Percentiles rank a stretch among this genome's conserved stretches.
Conservation (phyloP, 164 flowering plant genomes). For the Macadamia tetraphylla region DNA sequence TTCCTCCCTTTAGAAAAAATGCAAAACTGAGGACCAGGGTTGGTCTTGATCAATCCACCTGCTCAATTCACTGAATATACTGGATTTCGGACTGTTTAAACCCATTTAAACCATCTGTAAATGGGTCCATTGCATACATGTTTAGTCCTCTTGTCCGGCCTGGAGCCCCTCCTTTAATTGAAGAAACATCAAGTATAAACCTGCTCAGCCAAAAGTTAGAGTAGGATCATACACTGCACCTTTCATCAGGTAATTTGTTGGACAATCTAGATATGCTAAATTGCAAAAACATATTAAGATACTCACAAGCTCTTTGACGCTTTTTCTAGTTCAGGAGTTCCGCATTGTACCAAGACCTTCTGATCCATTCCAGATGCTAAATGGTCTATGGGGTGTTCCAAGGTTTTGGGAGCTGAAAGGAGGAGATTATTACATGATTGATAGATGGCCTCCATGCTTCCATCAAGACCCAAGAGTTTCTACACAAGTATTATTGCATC, state of each 20-base stretch:
- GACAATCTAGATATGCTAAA: neutral
- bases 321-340: slow-evolving; percentile 28
- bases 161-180: slow-evolving; percentile 86
- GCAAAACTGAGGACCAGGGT: slow-evolving; percentile 11
- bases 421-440: slow-evolving; percentile 35
- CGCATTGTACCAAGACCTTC: slow-evolving; percentile 41
- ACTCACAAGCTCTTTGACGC: slow-evolving; percentile 44
- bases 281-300: too few species aligned
- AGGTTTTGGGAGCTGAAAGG: slow-evolving; percentile 26
- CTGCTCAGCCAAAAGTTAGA: slow-evolving; percentile 28
- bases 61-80: slow-evolving; percentile 9
- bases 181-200: slow-evolving; percentile 63
- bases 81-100: slow-evolving; percentile 13
- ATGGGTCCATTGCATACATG: slow-evolving; percentile 33
- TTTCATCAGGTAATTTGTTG: neutral
- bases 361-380: slow-evolving; percentile 34
- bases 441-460: slow-evolving; percentile 12
- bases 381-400: slow-evolving; percentile 30
- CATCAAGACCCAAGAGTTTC: slow-evolving; percentile 64
- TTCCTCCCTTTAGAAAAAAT: neutral
- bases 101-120: slow-evolving; percentile 30
- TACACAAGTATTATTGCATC: slow-evolving; percentile 21
- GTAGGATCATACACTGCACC: neutral
- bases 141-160: slow-evolving; percentile 81
- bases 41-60: neutral